These are phyloP conservation scores for Aspergillus viridinutans DNA, from an alignment of 2,329 filamentous ascomycete genomes.

Conservation along the genomic window DNA sequence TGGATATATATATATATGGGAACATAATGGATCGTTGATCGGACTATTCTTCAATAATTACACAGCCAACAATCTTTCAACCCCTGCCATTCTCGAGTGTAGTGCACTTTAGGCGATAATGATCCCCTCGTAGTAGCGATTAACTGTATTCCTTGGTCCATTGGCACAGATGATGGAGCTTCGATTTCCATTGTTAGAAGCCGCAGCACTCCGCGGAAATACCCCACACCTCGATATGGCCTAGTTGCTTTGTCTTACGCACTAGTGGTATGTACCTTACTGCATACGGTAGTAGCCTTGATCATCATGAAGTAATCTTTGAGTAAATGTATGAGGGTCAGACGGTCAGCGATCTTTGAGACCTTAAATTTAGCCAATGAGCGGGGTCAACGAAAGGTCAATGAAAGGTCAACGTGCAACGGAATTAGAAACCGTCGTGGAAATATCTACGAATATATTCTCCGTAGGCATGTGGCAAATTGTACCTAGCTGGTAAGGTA, in stretches of 20 bases:
- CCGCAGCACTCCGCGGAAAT: background rate
- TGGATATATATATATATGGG: constrained; percentile 10
- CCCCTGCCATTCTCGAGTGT: background rate
- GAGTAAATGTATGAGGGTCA: no score
- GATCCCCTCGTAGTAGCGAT: background rate
- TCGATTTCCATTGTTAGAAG: background rate
- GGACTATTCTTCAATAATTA: constrained; percentile 9
- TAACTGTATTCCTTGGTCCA: background rate
- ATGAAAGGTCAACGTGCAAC: background rate
- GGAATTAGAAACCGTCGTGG: no score
- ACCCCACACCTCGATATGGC: background rate
- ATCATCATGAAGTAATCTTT: background rate
- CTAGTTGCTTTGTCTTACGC: no score
- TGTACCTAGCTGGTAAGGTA: background rate
- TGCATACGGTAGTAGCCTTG: background rate
- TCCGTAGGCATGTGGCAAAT: background rate
- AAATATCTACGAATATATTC: background rate
- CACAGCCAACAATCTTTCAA: background rate
- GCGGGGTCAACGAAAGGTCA: background rate
- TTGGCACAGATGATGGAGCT: background rate
- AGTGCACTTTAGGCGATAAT: background rate
- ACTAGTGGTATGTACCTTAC: background rate
- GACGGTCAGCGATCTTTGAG: no score
- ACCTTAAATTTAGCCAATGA: background rate
- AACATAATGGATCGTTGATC: constrained; percentile 18